A percentile compares a stretch with the other conserved stretches of the same genome.
phyloP scores from a whole-genome alignment of 2,329 filamentous ascomycete species.

The Sporothrix phasma region DNA sequence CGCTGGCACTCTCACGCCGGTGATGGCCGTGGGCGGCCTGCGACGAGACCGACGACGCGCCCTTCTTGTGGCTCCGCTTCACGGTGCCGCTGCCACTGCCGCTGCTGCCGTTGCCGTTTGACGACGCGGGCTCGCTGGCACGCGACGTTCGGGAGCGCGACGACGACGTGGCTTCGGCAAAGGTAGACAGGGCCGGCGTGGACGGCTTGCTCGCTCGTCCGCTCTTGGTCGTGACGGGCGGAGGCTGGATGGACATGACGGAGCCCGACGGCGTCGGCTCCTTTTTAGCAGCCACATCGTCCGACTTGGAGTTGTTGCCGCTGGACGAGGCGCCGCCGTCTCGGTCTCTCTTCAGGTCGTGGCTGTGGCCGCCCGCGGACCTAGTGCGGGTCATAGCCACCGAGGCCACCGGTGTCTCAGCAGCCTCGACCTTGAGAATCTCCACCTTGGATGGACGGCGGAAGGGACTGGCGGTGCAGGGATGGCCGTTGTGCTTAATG shows the following conservation, averaged over 20 bases:
- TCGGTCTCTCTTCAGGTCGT: constrained; percentile 29
- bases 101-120: constrained; percentile 16
- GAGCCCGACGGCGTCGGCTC: constrained; percentile 31
- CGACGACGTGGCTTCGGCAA: constrained; percentile 41
- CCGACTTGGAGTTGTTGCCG: constrained; percentile 20
- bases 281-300: constrained; percentile 38
- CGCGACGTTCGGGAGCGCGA: constrained; percentile 43
- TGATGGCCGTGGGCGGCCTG: constrained; percentile 20
- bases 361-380: constrained; percentile 18
- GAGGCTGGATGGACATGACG: constrained; percentile 17
- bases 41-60: constrained; percentile 30
- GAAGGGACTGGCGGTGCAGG: neutral
- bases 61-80: constrained; percentile 54
- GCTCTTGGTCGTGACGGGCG: constrained; percentile 48
- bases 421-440: constrained; percentile 20
- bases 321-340: neutral
- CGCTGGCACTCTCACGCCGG: constrained; percentile 12
- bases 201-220: constrained; percentile 58
- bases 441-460: constrained; percentile 27
- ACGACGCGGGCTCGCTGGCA: constrained; percentile 27
- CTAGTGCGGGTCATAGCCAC: constrained; percentile 13
- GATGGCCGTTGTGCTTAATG: neutral
- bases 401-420: constrained; percentile 18
- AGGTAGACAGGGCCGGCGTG: constrained; percentile 50
- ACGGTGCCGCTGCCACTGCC: constrained; percentile 24